phyloP scores from a whole-genome alignment of 1,139 yeast species.

The Hanseniaspora gamundiae region DNA sequence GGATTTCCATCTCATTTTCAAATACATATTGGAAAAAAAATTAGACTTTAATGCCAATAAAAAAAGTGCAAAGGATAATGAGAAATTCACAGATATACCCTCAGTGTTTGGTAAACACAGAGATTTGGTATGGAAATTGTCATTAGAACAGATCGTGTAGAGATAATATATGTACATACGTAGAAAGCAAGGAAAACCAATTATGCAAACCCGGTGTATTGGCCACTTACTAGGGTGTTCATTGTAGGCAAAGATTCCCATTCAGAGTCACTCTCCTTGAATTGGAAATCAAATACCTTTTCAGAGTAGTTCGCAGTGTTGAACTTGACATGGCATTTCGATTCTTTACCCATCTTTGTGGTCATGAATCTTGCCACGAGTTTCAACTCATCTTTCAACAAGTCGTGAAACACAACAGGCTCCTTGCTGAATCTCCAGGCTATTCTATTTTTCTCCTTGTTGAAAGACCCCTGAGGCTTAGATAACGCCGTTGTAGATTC shows the following conservation, averaged over 20 bases:
- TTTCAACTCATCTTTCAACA: slow-evolving; percentile 37
- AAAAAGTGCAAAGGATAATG: background rate
- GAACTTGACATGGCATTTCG: slow-evolving; percentile 61
- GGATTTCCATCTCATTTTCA: background rate
- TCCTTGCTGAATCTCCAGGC: slow-evolving; percentile 58
- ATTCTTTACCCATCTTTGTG: slow-evolving; percentile 46
- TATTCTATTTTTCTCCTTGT: slow-evolving; percentile 69
- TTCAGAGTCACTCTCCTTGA: slow-evolving; percentile 21
- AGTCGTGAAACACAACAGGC: slow-evolving; percentile 32
- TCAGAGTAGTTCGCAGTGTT: slow-evolving; percentile 26
- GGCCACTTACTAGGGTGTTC: slow-evolving; percentile 27
- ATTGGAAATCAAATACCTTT: slow-evolving; percentile 16
- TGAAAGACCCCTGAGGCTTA: slow-evolving; percentile 83
- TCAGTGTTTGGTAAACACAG: slow-evolving; percentile 1
- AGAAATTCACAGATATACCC: background rate
- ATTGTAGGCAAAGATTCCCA: slow-evolving; percentile 25
- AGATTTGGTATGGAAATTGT: background rate
- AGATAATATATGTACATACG: too few species aligned
- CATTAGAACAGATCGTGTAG: background rate
- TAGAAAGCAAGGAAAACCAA: too few species aligned
- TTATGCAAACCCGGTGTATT: slow-evolving; percentile 23
- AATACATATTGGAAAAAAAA: background rate
- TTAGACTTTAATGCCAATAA: background rate
- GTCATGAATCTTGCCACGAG: slow-evolving; percentile 65
- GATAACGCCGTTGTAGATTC: slow-evolving; percentile 61